Evolutionary conservation across 257 asterid genomes (phyloP).

Genomic region (Solanum etuberosum): DNA sequence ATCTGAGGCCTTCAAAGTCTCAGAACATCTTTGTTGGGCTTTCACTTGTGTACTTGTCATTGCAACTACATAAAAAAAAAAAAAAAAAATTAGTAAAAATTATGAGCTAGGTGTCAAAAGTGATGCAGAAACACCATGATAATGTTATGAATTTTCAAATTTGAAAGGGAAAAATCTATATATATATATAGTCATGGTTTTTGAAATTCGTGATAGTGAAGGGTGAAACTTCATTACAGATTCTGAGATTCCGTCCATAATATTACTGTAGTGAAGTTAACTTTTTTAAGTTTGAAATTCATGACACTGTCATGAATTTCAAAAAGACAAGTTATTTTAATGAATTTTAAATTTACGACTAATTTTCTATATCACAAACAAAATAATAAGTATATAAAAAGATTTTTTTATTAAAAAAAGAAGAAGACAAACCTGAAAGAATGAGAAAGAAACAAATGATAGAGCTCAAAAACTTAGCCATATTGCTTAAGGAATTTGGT

Average conservation of each 20-base stretch:
- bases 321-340: no score
- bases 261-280: background rate
- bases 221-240: background rate
- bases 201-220: background rate
- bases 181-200: no score
- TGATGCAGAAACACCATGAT: background rate
- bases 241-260: background rate
- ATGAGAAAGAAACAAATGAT: background rate
- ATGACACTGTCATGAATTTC: background rate
- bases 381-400: background rate
- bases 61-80: background rate
- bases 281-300: background rate
- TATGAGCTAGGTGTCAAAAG: background rate
- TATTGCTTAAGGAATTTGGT: background rate
- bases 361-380: background rate
- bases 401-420: no score
- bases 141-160: background rate
- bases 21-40: background rate
- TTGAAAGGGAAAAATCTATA: background rate
- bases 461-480: background rate
- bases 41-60: background rate
- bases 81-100: background rate
- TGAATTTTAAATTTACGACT: no score
- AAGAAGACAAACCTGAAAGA: constrained; percentile 17
- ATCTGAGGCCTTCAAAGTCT: background rate